A percentile compares a stretch with the other conserved stretches of the same genome.
Conservation (phyloP, 139 green algal species). For the Chlamydomonas sphaeroides region DNA sequence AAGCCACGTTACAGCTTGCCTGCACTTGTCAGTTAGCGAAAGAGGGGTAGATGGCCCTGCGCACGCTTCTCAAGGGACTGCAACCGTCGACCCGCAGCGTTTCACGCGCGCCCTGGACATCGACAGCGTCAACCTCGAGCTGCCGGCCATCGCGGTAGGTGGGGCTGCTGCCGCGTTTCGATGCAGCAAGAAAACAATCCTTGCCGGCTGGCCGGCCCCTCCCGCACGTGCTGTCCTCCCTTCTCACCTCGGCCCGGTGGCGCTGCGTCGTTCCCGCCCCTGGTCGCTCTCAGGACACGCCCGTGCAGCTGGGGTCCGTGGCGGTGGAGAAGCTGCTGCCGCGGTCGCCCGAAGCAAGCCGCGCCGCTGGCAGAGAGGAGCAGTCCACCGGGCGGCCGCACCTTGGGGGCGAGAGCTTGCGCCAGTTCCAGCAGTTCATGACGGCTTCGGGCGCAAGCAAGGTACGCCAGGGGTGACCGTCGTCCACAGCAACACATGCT, state of each 20-base stretch:
- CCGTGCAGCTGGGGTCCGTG: conserved; percentile 14
- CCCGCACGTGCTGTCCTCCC: neutral
- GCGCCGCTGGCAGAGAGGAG: neutral
- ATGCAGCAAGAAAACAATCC: no score
- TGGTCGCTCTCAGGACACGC: neutral
- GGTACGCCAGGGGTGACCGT: neutral
- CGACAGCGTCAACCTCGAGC: conserved; percentile 25
- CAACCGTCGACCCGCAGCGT: conserved; percentile 11
- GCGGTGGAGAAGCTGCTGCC: conserved; percentile 3
- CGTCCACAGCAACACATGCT: neutral
- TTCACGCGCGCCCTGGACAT: conserved; percentile 16
- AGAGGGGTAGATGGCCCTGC: no score
- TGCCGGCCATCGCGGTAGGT: conserved; percentile 24
- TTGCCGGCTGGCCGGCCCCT: neutral
- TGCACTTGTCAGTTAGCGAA: neutral
- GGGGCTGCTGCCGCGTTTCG: no score
- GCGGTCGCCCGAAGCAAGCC: neutral
- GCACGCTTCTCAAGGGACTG: neutral
- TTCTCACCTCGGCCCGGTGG: no score
- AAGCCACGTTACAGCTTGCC: no score
- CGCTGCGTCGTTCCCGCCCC: no score
- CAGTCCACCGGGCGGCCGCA: neutral
- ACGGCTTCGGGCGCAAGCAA: neutral
- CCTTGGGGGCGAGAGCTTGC: neutral
- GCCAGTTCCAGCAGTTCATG: conserved; percentile 38